phyloP scores from a whole-genome alignment of 176 grass and related monocot species.

The Ensete ventricosum region DNA sequence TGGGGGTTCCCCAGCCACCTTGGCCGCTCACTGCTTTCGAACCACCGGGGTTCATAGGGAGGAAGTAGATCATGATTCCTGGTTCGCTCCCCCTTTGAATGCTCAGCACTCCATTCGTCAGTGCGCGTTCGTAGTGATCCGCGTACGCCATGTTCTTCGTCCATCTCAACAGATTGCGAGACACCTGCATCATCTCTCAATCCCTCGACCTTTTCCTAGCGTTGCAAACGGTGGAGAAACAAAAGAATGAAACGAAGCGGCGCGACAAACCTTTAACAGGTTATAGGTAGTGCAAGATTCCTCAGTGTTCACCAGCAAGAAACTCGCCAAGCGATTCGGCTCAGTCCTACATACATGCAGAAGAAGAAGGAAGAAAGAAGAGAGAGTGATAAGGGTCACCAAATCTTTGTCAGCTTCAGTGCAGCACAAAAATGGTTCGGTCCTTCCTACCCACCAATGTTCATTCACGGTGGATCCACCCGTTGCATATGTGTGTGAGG shows the following conservation, averaged over 20 bases:
- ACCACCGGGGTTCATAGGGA: constrained; percentile 55
- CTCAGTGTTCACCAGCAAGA: constrained; percentile 54
- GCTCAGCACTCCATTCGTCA: constrained; percentile 81
- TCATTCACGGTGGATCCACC: constrained; percentile 77
- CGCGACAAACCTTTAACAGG: constrained; percentile 62
- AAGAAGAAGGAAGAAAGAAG: not conserved
- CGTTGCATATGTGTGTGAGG: constrained; percentile 70
- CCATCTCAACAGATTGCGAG: constrained; percentile 81
- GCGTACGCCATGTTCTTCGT: constrained; percentile 58
- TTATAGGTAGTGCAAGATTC: constrained; percentile 90
- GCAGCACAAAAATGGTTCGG: too few relatives aligned
- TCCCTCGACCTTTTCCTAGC: too few relatives aligned
- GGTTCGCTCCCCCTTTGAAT: constrained; percentile 75
- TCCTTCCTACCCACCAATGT: constrained; percentile 44
- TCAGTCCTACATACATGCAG: constrained; percentile 32
- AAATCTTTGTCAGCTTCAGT: not conserved
- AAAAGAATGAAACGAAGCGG: not conserved
- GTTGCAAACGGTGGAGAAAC: not conserved
- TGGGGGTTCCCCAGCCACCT: constrained; percentile 59
- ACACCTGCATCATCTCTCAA: constrained; percentile 30
- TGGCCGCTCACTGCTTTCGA: constrained; percentile 56
- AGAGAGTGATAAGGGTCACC: not conserved
- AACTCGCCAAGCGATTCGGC: constrained; percentile 52
- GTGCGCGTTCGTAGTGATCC: constrained; percentile 67
- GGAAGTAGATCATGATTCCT: constrained; percentile 93